phyloP scores from a whole-genome alignment of 305 asterid species.

The Striga hermonthica region DNA sequence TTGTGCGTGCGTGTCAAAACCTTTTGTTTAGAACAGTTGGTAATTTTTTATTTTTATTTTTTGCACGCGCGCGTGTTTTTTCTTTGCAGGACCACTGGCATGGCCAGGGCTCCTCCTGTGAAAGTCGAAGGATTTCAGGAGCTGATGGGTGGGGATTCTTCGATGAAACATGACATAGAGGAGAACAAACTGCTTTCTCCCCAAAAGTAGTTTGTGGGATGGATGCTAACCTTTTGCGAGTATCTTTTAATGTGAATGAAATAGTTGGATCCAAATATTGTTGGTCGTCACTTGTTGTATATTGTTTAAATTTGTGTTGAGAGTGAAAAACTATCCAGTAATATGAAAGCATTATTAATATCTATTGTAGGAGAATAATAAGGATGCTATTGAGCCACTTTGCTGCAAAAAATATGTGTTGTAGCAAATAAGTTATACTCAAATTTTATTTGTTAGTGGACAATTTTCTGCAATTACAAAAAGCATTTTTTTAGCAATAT shows the following conservation, averaged over 20 bases:
- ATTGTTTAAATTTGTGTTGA: too few relatives aligned
- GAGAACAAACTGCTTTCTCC: conserved; percentile 85
- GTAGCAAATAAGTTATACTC: too few relatives aligned
- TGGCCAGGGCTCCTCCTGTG: conserved; percentile 92
- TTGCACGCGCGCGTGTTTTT: background rate
- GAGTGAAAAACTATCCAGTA: too few relatives aligned
- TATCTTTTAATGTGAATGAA: conserved; percentile 23
- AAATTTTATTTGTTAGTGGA: too few relatives aligned
- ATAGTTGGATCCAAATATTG: conserved; percentile 7
- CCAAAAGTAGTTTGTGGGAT: conserved; percentile 38
- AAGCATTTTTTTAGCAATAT: too few relatives aligned
- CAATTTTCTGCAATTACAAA: too few relatives aligned
- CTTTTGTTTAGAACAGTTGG: background rate
- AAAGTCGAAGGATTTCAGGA: conserved; percentile 99
- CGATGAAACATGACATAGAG: conserved; percentile 74
- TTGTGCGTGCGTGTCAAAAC: too few relatives aligned
- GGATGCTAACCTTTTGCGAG: conserved; percentile 4
- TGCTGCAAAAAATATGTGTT: too few relatives aligned
- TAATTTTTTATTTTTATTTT: conserved; percentile 14
- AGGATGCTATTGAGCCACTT: too few relatives aligned
- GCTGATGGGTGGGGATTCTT: conserved; percentile 88
- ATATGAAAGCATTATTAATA: too few relatives aligned
- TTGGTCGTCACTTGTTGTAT: too few relatives aligned
- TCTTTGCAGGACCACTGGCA: conserved; percentile 62
- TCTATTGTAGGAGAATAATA: too few relatives aligned